Evolutionary conservation across 2,329 filamentous ascomycete species (phyloP), one percentile per base, ranked within the genome.

Genomic region (Scytalidium lignicola): DNA sequence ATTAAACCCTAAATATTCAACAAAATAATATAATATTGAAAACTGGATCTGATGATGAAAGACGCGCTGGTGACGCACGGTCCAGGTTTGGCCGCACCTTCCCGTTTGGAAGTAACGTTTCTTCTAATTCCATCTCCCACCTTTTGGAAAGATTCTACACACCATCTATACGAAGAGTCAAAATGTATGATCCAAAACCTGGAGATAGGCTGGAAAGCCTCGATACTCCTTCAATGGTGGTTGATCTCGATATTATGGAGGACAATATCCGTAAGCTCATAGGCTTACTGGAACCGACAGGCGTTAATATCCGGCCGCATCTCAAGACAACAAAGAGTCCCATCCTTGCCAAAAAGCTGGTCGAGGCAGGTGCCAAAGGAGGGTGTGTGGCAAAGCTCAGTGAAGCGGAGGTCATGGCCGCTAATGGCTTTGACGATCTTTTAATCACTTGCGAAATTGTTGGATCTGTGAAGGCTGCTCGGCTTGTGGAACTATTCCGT

Each of bases 221-320:
- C 41, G 76, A 79, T 57, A 79, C 76, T 0, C 76, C 76, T 1
- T 78, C 74, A 46, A 79, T 79, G 74, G 69, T 79, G 41, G 75
- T 78, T 42, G 71, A 79, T 46, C 68, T 79, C 9, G 69, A 74
- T 49, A 60, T 74, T 3, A 75, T 78, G 72, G 74, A 79, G 50
- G 54, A 62, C 54, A 79, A 79, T 59, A 73, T 79, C 53, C 22
- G 37, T 18, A 51, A 51, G 37, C 46, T 51, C 28, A 48, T 48
- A 41, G 23, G 43, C 28, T 26, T 44, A 18, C 46, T 51, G 23
- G 46, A 48, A 37, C 48, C 48, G 9, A 43, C 29, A 32, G 42
- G 45, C 18, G 48, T 53, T 17, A 13, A 43, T 9, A 51, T 53
- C 45, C 70, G 75, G 2, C 75, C 75, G 0, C 75, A 78, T 48